Evolutionary conservation across 495 filamentous ascomycete genomes (phyloP), one percentile per base, ranked within the genome.

Genomic region (Penicillium dipodomyicola): DNA sequence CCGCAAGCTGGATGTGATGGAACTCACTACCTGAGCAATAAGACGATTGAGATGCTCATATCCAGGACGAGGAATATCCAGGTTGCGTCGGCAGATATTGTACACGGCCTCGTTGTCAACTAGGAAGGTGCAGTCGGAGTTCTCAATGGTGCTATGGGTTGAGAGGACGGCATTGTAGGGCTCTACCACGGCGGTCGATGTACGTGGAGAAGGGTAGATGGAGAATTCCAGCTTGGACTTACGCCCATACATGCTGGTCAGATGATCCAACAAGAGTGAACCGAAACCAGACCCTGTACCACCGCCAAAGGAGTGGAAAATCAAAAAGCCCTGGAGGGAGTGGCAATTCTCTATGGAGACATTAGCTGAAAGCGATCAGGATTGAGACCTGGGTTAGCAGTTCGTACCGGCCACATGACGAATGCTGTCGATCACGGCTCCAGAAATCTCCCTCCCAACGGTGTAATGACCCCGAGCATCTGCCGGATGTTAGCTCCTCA

Each of bases 141-240:
- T 90, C 77, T 95, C 91, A 64, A 96, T 91, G 54, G 91, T 96
- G 76, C 88, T 93, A 80, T 96, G 91, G 51, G 91, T 96, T 46
- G 88, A 90, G 35, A 96, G 80, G 55, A 96, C 90, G 47, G 91
- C 89, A 67, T 96, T 96, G 84, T 96, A 96, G 15, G 91, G 91
- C 82, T 96, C 91, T 30, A 95, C 91, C 44, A 96, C 90, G 17
- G 91, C 88, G 37, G 89, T 93, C 6, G 91, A 90, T 42, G 92
- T 87, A 45, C 88, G 86, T 42, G 90, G 90, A 32, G 91, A 87
- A 20, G 91, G 91, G 76, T 95, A 96, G 64, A 96, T 84, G 44
- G 89, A 84, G 73, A 96, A 96, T 72, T 96, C 91, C 45, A 96
- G 86, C 81, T 96, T 96, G 78, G 84, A 90, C 82, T 96, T 96